Evolutionary conservation across 2,329 filamentous ascomycete species (phyloP).

Genomic region (Aspergillus fischeri): DNA sequence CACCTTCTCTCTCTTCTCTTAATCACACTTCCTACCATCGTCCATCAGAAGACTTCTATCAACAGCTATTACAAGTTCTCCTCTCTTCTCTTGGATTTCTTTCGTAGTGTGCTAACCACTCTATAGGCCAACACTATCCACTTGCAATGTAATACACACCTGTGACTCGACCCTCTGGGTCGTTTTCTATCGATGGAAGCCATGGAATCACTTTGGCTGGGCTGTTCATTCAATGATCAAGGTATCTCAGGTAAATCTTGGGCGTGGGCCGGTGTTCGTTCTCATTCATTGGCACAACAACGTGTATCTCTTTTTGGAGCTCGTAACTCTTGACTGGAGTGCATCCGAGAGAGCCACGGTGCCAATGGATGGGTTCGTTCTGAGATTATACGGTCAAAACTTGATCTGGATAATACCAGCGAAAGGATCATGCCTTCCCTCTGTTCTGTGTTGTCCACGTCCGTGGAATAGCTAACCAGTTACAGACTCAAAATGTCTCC

Average conservation of each 20-base stretch:
- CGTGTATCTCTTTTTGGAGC: not conserved
- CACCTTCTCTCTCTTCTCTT: slow-evolving; percentile 7
- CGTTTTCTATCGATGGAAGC: slow-evolving; percentile 29
- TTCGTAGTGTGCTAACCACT: slow-evolving; percentile 8
- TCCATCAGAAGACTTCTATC: not conserved
- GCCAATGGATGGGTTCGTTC: slow-evolving; percentile 33
- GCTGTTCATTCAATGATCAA: slow-evolving; percentile 42
- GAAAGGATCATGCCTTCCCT: slow-evolving; percentile 93
- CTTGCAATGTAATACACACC: slow-evolving; percentile 23
- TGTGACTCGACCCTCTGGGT: slow-evolving; percentile 5
- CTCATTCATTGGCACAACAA: slow-evolving; percentile 21
- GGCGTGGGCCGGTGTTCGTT: slow-evolving; percentile 65
- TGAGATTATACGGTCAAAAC: slow-evolving; percentile 89
- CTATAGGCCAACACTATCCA: slow-evolving; percentile 3
- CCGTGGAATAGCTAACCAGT: slow-evolving; percentile 40
- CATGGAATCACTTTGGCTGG: slow-evolving; percentile 39
- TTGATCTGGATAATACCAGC: slow-evolving; percentile 99
- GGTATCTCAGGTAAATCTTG: slow-evolving; percentile 46
- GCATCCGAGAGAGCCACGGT: not conserved
- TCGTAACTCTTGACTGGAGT: slow-evolving; percentile 5
- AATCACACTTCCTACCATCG: slow-evolving; percentile 1
- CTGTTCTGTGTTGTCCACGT: slow-evolving; percentile 29
- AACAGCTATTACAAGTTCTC: slow-evolving; percentile 14
- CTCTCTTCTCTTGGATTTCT: slow-evolving; percentile 6
- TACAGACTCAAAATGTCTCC: slow-evolving; percentile 65